A percentile compares a stretch with the other conserved stretches of the same genome.
phyloP scores from a whole-genome alignment of 768 basidiomycete genomes.

The Clitopilus passeckerianus region DNA sequence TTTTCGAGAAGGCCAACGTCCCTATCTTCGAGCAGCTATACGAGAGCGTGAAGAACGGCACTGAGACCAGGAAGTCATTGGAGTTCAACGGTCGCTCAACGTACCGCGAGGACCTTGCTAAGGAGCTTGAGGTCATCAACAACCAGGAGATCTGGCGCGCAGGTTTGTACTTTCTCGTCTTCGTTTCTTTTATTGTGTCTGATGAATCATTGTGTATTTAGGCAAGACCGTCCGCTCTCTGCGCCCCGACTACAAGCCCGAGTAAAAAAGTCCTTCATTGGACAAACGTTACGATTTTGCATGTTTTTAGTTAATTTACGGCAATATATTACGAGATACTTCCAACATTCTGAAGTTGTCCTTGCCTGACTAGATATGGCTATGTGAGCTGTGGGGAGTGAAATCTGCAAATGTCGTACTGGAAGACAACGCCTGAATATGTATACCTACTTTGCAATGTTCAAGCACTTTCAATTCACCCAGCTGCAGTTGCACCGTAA shows the following conservation, averaged over 20 bases:
- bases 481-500: too few relatives aligned
- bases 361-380: too few relatives aligned
- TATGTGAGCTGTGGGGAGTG: too few relatives aligned
- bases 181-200: not conserved
- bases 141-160: slow-evolving; percentile 99
- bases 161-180: slow-evolving; percentile 40
- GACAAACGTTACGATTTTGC: not conserved
- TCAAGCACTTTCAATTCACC: too few relatives aligned
- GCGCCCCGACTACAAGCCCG: slow-evolving; percentile 80
- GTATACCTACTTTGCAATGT: too few relatives aligned
- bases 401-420: too few relatives aligned
- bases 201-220: slow-evolving; percentile 15
- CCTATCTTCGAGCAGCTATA: slow-evolving; percentile 96
- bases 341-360: not conserved
- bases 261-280: slow-evolving; percentile 20
- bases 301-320: not conserved
- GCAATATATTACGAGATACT: not conserved
- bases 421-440: too few relatives aligned
- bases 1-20: slow-evolving; percentile 91
- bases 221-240: slow-evolving; percentile 90
- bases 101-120: slow-evolving; percentile 89
- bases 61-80: slow-evolving; percentile 94
- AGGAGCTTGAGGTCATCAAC: slow-evolving; percentile 92
- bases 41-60: slow-evolving; percentile 90
- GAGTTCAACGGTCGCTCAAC: slow-evolving; percentile 93